Conservation (phyloP, 495 filamentous ascomycete genomes). For the Trichoderma erinaceum region DNA sequence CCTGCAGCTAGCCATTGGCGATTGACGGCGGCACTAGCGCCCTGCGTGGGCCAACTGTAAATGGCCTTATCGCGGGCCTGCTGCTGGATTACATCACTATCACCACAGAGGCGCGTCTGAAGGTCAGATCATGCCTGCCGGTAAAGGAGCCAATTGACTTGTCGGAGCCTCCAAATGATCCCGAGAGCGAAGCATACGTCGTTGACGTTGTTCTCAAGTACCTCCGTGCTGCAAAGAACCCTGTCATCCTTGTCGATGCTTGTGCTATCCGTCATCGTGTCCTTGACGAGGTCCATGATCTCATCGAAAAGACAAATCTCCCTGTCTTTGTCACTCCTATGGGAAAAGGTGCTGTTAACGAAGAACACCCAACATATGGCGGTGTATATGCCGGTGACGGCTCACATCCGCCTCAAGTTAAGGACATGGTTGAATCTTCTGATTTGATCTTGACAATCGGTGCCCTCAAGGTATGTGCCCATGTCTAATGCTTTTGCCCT, state of each 20-base stretch:
- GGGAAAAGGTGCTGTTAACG: constrained; percentile 85
- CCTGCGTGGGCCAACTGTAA: neutral
- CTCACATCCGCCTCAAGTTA: constrained; percentile 57
- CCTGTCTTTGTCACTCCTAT: constrained; percentile 86
- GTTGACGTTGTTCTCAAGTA: constrained; percentile 73
- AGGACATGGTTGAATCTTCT: constrained; percentile 67
- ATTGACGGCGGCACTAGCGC: neutral
- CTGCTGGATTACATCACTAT: constrained; percentile 9
- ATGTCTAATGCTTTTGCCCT: neutral
- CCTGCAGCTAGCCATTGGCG: too few species aligned
- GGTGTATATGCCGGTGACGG: constrained; percentile 84
- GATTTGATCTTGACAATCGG: constrained; percentile 83
- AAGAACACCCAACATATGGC: constrained; percentile 67
- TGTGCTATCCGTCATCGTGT: constrained; percentile 78
- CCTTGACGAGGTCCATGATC: constrained; percentile 65
- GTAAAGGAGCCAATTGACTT: constrained; percentile 59
- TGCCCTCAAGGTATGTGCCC: constrained; percentile 46
- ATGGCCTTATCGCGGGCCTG: neutral
- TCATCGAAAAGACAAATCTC: constrained; percentile 70
- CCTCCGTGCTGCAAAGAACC: constrained; percentile 67
- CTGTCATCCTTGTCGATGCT: constrained; percentile 84
- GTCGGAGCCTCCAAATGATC: constrained; percentile 54
- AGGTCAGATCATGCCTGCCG: constrained; percentile 8
- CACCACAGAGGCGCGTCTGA: constrained; percentile 2
- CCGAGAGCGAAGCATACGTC: constrained; percentile 74